Evolutionary conservation across 441 rosid species (phyloP), one percentile per base, ranked within the genome.

Genomic region (Dalechampia spathulata): DNA sequence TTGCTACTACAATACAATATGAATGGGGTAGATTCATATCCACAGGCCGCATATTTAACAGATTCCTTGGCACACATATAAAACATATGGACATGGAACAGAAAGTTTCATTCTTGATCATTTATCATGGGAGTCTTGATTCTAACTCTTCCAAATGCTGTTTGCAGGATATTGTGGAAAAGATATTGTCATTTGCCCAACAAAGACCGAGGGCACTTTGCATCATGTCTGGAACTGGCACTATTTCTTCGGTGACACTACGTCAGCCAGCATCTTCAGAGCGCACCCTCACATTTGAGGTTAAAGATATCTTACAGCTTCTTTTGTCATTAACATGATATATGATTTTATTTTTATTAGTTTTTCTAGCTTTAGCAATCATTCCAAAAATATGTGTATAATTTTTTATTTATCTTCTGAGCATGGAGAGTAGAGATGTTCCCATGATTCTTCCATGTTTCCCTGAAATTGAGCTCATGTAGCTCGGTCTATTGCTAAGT

Each of bases 161-260:
- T 45, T 63, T 57, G 64, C 66, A 94, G 99, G 99, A 94, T 55
- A 78, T 93, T 70, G 94, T 87, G 28, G 78, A 84, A 28, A 94
- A 80, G 74, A 52, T 94, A 59, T 55, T 90, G 69, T 67, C 87
- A 7, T 90, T 90, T 62, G 68, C 99, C 10, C 96, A 83, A 60
- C 96, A 85, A 65, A 81, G 99, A 74, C 83, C 95, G 40, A 83
- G 99, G 66, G 99, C 88, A 66, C 71, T 90, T 17, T 87, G 95
- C 78, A 64, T 94, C 69, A 75, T 94, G 81, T 87, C 99, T 39
- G 99, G 96, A 58, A 72, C 79, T 26, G 99, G 99, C 55, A 67
- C 95, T 30, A 80, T 90, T 61, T 90, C 99, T 58, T 81, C 85
- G 51, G 95, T 90, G 56, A 87, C 95, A 16, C 78, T 90, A 12